These are phyloP conservation scores for Mucor sp. DNA, from an alignment of 371 early-diverging fungal genomes.

Conservation along the genomic window DNA sequence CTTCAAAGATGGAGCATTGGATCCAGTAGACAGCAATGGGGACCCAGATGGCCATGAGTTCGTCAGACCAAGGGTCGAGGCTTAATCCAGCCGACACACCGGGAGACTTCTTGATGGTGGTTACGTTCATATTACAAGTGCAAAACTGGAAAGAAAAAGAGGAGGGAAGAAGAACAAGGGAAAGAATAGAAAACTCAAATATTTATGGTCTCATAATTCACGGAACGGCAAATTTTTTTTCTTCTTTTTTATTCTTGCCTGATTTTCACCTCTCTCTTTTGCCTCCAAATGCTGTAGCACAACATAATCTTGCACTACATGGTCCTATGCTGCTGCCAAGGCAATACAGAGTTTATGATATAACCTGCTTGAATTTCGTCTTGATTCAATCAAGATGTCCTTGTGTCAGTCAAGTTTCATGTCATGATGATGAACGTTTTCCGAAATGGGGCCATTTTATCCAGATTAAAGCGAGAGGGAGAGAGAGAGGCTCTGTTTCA, in stretches of 20 bases:
- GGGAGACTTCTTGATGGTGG: not conserved
- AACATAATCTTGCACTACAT: not conserved
- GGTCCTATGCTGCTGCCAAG: not conserved
- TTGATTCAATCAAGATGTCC: not conserved
- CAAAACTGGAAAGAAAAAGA: not conserved
- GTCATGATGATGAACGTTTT: not conserved
- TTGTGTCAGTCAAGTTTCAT: not conserved
- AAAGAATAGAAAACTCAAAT: slow-evolving; percentile 6
- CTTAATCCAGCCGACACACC: not conserved
- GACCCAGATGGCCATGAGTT: slow-evolving; percentile 56
- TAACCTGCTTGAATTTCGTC: not conserved
- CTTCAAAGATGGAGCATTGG: slow-evolving; percentile 63
- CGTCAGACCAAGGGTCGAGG: slow-evolving; percentile 47
- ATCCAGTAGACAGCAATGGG: slow-evolving; percentile 71
- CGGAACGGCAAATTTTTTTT: not conserved
- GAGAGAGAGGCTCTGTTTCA: not conserved
- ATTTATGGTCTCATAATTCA: slow-evolving; percentile 2
- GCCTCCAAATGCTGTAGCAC: not conserved
- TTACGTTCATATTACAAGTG: slow-evolving; percentile 1
- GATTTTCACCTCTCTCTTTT: not conserved
- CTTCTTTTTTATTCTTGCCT: not conserved
- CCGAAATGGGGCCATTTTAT: not conserved
- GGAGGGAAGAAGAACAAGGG: not conserved
- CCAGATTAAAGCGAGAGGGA: not conserved
- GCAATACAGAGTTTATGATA: too few relatives aligned